Evolutionary conservation across 805 yeast genomes (phyloP).

Genomic region (Cyberlindnera saturnus): DNA sequence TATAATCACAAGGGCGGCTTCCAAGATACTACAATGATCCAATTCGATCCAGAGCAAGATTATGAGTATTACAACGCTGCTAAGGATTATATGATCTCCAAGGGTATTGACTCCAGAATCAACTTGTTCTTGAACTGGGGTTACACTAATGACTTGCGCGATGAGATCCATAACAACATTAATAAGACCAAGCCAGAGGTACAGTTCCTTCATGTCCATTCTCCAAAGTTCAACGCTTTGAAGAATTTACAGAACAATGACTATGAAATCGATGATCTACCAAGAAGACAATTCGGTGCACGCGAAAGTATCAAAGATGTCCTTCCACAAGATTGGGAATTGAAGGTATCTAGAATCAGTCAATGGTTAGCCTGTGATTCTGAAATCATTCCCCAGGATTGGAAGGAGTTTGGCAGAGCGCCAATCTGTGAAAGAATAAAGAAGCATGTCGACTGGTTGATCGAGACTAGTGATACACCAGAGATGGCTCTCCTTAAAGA

Average conservation of each 20-base stretch:
- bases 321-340: conserved; percentile 22
- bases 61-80: conserved; percentile 19
- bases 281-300: conserved; percentile 23
- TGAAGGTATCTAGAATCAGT: conserved; percentile 21
- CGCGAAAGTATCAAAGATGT: conserved; percentile 21
- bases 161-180: conserved; percentile 13
- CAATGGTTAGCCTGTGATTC: conserved; percentile 27
- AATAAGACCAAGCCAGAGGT: conserved; percentile 18
- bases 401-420: conserved; percentile 18
- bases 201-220: conserved; percentile 24
- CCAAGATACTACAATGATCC: conserved; percentile 26
- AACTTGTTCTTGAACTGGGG: conserved; percentile 21
- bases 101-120: conserved; percentile 18
- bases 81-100: conserved; percentile 11
- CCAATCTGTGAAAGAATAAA: conserved; percentile 20
- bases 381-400: conserved; percentile 20
- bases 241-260: conserved; percentile 16
- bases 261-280: conserved; percentile 20
- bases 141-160: conserved; percentile 15
- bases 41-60: conserved; percentile 24
- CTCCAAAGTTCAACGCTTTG: conserved; percentile 24
- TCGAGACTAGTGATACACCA: conserved; percentile 24
- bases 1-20: conserved; percentile 19
- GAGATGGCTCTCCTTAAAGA: conserved; percentile 21
- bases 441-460: conserved; percentile 22